Evolutionary conservation across 768 basidiomycete genomes (phyloP).

Genomic region (Tulasnella sp.): DNA sequence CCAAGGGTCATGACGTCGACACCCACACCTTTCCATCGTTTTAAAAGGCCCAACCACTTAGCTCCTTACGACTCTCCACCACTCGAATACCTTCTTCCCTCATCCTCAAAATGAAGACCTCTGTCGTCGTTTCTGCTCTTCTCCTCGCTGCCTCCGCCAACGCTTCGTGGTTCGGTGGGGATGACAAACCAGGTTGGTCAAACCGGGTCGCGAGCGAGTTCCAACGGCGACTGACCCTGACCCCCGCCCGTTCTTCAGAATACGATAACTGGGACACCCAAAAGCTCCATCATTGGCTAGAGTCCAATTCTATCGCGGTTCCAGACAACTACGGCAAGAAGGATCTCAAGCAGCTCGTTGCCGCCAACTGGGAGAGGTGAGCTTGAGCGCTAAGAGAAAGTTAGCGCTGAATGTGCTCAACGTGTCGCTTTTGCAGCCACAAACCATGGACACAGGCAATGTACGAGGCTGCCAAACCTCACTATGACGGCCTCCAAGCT

Average conservation of each 20-base stretch:
- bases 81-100: not conserved
- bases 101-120: conserved; percentile 19
- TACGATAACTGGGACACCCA: conserved; percentile 62
- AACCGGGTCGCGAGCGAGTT: not conserved
- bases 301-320: conserved; percentile 62
- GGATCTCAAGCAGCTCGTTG: conserved; percentile 55
- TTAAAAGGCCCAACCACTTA: not conserved
- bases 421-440: conserved; percentile 11
- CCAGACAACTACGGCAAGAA: conserved; percentile 49
- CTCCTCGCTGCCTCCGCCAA: conserved; percentile 20
- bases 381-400: conserved; percentile 1
- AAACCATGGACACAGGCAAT: conserved; percentile 63
- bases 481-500: conserved; percentile 60
- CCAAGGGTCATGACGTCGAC: not conserved
- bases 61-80: not conserved
- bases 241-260: conserved; percentile 38
- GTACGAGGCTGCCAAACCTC: conserved; percentile 63
- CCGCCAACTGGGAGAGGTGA: conserved; percentile 60
- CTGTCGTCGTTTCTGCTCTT: conserved; percentile 1
- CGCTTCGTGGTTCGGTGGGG: conserved; percentile 19
- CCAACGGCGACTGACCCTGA: conserved; percentile 2
- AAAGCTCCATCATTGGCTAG: conserved; percentile 70
- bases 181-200: conserved; percentile 20
- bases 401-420: not conserved
- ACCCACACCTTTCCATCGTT: not conserved